Base-by-base conservation (phyloP, 495 filamentous ascomycete genomes). In the Lasiosphaeria miniovina region DNA sequence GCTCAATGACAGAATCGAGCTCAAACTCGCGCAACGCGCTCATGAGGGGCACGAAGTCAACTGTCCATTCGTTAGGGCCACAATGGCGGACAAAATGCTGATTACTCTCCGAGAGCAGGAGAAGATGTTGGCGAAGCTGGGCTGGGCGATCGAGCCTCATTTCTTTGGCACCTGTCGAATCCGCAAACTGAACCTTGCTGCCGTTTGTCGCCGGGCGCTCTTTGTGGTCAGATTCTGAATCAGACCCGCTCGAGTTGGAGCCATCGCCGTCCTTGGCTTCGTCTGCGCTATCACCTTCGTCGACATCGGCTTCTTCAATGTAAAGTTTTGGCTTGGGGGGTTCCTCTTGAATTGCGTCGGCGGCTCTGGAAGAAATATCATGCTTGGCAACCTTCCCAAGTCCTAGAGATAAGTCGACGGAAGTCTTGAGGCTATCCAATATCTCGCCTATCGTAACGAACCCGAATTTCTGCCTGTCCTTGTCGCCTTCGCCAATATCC, bases 1-100 rank as follows among this genome's bases (percentile, higher is more conserved):
- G 81, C 50, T 86, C 82, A 49, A 97, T 85, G 32, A 89, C 86
- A 34, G 83, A 82, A 64, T 96, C 90, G 8, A 98, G 74, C 69
- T 96, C 90, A 15, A 82, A 64, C 60, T 89, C 84, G 50, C 86
- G 85, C 43, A 97, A 74, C 55, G 82, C 76, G 32, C 83, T 80
- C 34, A 88, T 80, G 0, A 98, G 76, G 4, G 80, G 80, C 31
- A 80, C 81, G 66, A 92, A 96, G 63, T 92, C 82, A 24, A 98
- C 77, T 10, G 82, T 87, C 90, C 90, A 98, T 66, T 88, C 84
- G 10, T 85, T 80, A n/a, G 78, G 70, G 24, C 87, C 80, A 61
- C 77, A 80, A 57, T 82, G 84, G 14, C 79, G 83, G 43, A 88
- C 74, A 66, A 97, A 92, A 15, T 80, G 75, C 63, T 84, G 83